Conservation (phyloP, 768 basidiomycete species). For the Clitopilus hobsonii region DNA sequence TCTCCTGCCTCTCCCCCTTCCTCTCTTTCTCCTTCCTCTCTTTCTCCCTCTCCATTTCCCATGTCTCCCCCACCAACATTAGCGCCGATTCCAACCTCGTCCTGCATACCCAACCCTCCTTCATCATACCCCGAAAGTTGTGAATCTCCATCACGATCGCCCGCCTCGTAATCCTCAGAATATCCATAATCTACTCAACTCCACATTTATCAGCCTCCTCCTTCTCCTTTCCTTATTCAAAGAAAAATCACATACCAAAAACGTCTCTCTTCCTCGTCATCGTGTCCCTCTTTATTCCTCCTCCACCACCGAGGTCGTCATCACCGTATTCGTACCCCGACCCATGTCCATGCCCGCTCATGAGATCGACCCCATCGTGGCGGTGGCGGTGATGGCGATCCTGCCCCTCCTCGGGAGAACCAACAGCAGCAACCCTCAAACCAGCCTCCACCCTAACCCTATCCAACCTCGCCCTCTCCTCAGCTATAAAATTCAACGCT, state of each 20-base stretch:
- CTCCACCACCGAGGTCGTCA: no score
- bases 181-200: not conserved
- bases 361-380: no score
- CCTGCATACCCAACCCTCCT: no score
- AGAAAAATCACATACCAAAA: constrained; percentile 14
- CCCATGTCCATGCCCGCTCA: not conserved
- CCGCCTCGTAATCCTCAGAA: constrained; percentile 6
- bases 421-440: not conserved
- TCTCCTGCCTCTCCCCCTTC: constrained; percentile 6
- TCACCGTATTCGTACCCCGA: no score
- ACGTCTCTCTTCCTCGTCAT: constrained; percentile 11
- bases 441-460: not conserved
- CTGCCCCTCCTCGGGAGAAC: no score
- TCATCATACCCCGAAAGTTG: no score
- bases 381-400: no score
- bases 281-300: constrained; percentile 11
- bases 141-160: no score
- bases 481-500: constrained; percentile 70
- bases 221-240: constrained; percentile 8
- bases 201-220: constrained; percentile 16
- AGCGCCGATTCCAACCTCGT: no score
- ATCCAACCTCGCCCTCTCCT: constrained; percentile 57
- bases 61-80: no score
- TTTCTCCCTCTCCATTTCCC: constrained; percentile 4
- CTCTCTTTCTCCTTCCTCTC: constrained; percentile 7